A percentile compares a stretch with the other conserved stretches of the same genome.
Conservation (phyloP, 495 filamentous ascomycete species). For the Pyronema omphalodes region DNA sequence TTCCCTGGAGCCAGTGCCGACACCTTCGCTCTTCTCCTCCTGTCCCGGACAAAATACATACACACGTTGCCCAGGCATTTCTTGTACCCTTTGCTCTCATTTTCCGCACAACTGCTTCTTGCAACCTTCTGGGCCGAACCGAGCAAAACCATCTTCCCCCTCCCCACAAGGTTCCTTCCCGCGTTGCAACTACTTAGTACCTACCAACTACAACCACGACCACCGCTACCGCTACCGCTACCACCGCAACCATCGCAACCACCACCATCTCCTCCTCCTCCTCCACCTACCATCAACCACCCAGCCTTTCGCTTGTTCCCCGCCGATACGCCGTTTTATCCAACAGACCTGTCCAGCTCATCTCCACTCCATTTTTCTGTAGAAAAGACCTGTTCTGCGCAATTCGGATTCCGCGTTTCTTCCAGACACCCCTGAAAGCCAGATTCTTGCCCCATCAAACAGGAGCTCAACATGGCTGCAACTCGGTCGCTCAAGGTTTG, state of each 20-base stretch:
- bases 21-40: neutral
- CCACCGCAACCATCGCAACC: neutral
- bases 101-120: neutral
- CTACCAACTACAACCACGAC: neutral
- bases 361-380: neutral
- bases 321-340: neutral
- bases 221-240: neutral
- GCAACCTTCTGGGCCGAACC: neutral
- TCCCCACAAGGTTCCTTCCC: too few relatives aligned
- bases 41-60: neutral
- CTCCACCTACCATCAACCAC: neutral
- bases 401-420: neutral
- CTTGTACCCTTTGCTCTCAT: neutral
- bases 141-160: too few relatives aligned
- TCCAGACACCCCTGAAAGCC: neutral
- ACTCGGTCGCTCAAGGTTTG: constrained; percentile 61
- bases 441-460: neutral
- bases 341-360: neutral
- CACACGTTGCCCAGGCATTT: neutral
- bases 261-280: neutral
- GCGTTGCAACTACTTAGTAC: neutral
- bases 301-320: neutral
- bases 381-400: neutral
- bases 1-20: neutral
- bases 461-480: constrained; percentile 25